Percentiles rank a stretch among this genome's conserved stretches.
phyloP scores from a whole-genome alignment of 139 green algal genomes.

The Chlorella ohadii region DNA sequence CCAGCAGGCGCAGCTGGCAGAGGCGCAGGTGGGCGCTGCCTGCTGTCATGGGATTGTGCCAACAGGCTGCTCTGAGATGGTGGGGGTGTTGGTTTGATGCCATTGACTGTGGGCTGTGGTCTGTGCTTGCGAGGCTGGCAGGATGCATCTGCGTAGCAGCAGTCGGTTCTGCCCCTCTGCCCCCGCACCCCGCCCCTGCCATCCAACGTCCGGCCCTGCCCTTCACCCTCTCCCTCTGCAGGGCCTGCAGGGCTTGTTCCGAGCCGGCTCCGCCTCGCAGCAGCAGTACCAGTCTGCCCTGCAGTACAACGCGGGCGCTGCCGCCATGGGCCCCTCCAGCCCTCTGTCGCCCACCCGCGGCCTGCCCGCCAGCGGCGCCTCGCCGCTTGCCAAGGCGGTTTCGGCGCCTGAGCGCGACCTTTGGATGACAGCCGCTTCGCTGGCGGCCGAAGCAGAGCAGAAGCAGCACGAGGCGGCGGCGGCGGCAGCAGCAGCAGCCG shows the following conservation, averaged over 20 bases:
- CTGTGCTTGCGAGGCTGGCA: not conserved
- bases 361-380: not conserved
- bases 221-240: conserved; percentile 1
- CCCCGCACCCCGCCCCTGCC: too few relatives aligned
- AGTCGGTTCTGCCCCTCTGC: too few relatives aligned
- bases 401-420: conserved; percentile 24
- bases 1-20: conserved; percentile 6
- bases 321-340: not conserved
- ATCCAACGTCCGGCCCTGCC: too few relatives aligned
- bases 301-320: not conserved
- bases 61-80: too few relatives aligned
- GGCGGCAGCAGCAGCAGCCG: not conserved
- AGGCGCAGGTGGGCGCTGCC: not conserved
- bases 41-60: too few relatives aligned
- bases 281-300: not conserved
- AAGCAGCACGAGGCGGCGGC: conserved; percentile 26
- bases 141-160: too few relatives aligned
- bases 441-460: conserved; percentile 13
- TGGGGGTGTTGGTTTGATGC: not conserved
- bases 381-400: conserved; percentile 15
- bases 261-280: not conserved
- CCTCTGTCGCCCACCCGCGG: conserved; percentile 16
- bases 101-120: too few relatives aligned
- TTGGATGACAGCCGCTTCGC: conserved; percentile 20
- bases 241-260: conserved; percentile 21